phyloP scores from a whole-genome alignment of 441 rosid species.

The Dalechampia spathulata region DNA sequence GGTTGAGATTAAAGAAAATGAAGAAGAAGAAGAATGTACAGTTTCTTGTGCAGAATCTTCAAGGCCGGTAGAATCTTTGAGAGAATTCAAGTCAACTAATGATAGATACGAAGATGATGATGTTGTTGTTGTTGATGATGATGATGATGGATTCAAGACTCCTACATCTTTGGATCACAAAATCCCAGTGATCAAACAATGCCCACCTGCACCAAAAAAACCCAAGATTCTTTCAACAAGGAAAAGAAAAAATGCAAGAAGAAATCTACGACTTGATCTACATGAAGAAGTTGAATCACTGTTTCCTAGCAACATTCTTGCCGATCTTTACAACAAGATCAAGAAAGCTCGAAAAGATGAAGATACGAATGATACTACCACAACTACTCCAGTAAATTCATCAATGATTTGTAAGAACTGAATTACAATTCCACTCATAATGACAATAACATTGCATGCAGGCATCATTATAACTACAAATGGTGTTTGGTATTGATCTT shows the following conservation, averaged over 20 bases:
- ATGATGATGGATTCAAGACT: slow-evolving; percentile 54
- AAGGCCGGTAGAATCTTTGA: neutral
- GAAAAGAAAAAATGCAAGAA: slow-evolving; percentile 23
- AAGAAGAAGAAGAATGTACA: neutral
- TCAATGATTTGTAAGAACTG: too few species aligned
- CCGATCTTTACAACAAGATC: slow-evolving; percentile 36
- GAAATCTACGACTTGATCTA: slow-evolving; percentile 31
- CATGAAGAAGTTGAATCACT: slow-evolving; percentile 43
- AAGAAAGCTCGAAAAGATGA: slow-evolving; percentile 50
- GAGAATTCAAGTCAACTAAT: neutral
- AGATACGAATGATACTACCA: too few species aligned
- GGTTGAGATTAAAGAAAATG: neutral
- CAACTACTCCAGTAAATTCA: neutral
- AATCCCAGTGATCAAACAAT: slow-evolving; percentile 39
- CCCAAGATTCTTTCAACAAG: slow-evolving; percentile 18
- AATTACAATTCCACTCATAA: neutral
- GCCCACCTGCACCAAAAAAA: slow-evolving; percentile 73
- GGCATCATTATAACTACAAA: too few species aligned
- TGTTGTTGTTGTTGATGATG: slow-evolving; percentile 11
- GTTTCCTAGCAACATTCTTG: slow-evolving; percentile 25
- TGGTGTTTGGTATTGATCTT: neutral
- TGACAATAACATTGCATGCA: too few species aligned
- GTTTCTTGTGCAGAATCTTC: neutral
- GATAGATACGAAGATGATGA: slow-evolving; percentile 9
- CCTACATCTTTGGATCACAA: slow-evolving; percentile 55